A percentile compares a stretch with the other conserved stretches of the same genome.
phyloP scores from a whole-genome alignment of 352 stramenopile genomes.

The Phytopythium vexans region DNA sequence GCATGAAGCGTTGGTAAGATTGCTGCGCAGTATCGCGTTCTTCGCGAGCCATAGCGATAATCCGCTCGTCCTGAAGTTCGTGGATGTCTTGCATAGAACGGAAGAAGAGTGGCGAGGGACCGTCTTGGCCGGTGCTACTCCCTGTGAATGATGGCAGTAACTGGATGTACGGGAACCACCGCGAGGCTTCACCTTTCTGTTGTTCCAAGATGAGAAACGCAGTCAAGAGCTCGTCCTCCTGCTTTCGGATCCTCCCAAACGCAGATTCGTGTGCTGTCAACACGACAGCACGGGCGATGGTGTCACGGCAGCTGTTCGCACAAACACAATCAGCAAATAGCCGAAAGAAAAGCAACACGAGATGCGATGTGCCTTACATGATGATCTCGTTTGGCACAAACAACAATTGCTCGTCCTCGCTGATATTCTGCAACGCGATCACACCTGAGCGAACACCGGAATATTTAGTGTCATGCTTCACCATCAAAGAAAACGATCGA shows the following conservation, averaged over 20 bases:
- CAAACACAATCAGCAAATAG: constrained; percentile 1
- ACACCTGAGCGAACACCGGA: constrained; percentile 15
- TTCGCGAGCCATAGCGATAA: constrained; percentile 18
- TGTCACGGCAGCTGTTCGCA: constrained; percentile 32
- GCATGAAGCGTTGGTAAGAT: constrained; percentile 37
- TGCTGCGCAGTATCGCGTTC: constrained; percentile 26
- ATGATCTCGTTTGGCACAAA: constrained; percentile 40
- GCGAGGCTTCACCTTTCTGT: constrained; percentile 29
- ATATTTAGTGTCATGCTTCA: no score
- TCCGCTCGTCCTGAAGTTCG: constrained; percentile 45
- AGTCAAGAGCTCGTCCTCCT: constrained; percentile 52
- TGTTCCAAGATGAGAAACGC: constrained; percentile 63
- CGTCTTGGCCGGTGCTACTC: constrained; percentile 1
- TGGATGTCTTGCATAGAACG: constrained; percentile 15
- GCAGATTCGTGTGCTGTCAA: constrained; percentile 12
- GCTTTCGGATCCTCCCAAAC: constrained; percentile 25
- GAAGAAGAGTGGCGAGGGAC: constrained; percentile 41
- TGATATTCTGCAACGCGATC: constrained; percentile 19
- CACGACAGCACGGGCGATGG: constrained; percentile 20
- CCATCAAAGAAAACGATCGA: no score
- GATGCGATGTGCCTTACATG: constrained; percentile 24
- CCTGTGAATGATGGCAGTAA: constrained; percentile 29
- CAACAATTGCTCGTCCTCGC: constrained; percentile 28
- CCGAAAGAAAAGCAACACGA: neutral
- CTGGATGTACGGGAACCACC: constrained; percentile 53